Percentiles rank a stretch among this genome's conserved stretches.
These are phyloP conservation scores for Arthrobotrys iridis DNA, from an alignment of 2,329 filamentous ascomycete species.

Conservation along the genomic window DNA sequence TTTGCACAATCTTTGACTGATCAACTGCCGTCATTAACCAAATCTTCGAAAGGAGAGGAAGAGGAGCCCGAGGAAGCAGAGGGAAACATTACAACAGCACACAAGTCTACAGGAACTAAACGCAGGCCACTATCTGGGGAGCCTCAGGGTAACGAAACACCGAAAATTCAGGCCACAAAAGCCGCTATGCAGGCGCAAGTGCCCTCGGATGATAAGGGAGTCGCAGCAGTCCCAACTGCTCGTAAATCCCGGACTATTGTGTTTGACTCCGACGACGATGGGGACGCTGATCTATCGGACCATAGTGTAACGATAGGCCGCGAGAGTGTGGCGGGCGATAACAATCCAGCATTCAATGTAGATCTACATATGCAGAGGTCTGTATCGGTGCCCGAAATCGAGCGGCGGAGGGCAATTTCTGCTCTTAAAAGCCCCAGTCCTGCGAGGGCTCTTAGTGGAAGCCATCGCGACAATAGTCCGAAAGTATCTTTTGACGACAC, in stretches of 20 bases:
- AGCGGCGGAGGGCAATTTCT: not conserved
- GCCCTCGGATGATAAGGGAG: not conserved
- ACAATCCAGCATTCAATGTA: conserved; percentile 16
- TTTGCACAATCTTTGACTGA: not conserved
- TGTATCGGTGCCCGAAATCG: conserved; percentile 17
- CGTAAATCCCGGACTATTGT: conserved; percentile 24
- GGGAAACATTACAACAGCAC: not conserved
- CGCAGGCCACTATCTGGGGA: not conserved
- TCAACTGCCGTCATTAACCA: not conserved
- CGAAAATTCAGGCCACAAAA: not conserved
- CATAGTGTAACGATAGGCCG: conserved; percentile 27
- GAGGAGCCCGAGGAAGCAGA: conserved; percentile 24
- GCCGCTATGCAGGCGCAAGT: not conserved
- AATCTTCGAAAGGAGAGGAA: not conserved
- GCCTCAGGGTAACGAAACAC: not conserved
- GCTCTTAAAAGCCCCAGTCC: conserved; percentile 37
- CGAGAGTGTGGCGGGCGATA: conserved; percentile 23
- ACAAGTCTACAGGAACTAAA: conserved; percentile 18
- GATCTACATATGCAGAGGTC: conserved; percentile 7
- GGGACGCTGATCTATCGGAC: conserved; percentile 29
- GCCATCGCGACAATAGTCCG: conserved; percentile 36
- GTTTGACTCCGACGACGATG: conserved; percentile 33
- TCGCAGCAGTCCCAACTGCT: not conserved
- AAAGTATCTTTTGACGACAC: conserved; percentile 38
- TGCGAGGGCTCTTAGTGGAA: conserved; percentile 8